A percentile compares a stretch with the other conserved stretches of the same genome.
Conservation (phyloP, 352 stramenopile genomes). For the Pythium phragmitis region DNA sequence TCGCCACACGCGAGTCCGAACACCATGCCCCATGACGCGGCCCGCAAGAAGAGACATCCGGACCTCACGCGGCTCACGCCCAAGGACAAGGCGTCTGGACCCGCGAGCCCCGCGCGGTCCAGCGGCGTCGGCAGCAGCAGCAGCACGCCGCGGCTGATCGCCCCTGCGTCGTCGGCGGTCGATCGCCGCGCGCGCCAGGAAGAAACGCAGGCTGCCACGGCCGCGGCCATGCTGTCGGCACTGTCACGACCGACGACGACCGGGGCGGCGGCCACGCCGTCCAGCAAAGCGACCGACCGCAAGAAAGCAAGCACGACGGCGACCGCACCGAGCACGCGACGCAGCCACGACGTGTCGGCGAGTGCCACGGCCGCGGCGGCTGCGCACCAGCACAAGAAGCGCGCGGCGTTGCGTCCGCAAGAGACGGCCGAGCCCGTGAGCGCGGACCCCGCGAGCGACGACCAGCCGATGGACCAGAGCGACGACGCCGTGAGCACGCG, state of each 20-base stretch:
- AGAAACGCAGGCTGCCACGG: constrained; percentile 18
- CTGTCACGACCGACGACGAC: constrained; percentile 1
- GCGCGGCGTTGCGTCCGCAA: constrained; percentile 2
- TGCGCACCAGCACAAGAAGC: constrained; percentile 6
- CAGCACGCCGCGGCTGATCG: constrained; percentile 13
- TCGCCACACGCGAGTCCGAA: neutral
- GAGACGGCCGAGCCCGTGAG: neutral
- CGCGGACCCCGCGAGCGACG: too few species aligned
- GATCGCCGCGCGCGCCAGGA: constrained; percentile 21
- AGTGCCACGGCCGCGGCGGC: neutral
- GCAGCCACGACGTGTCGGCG: neutral
- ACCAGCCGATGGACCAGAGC: neutral
- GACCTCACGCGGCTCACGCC: constrained; percentile 22
- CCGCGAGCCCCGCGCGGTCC: constrained; percentile 4
- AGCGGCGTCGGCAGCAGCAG: neutral
- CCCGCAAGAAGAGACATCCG: constrained; percentile 12
- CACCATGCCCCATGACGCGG: neutral
- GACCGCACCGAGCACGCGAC: neutral
- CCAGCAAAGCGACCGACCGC: neutral
- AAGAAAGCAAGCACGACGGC: neutral
- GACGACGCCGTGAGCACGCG: constrained; percentile 10
- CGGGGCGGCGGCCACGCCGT: neutral
- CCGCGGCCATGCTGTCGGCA: constrained; percentile 18
- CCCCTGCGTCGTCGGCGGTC: constrained; percentile 2
- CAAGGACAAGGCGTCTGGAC: constrained; percentile 11